Base-by-base conservation (phyloP, 108 stramenopile genomes). In the Seminavis robusta region DNA sequence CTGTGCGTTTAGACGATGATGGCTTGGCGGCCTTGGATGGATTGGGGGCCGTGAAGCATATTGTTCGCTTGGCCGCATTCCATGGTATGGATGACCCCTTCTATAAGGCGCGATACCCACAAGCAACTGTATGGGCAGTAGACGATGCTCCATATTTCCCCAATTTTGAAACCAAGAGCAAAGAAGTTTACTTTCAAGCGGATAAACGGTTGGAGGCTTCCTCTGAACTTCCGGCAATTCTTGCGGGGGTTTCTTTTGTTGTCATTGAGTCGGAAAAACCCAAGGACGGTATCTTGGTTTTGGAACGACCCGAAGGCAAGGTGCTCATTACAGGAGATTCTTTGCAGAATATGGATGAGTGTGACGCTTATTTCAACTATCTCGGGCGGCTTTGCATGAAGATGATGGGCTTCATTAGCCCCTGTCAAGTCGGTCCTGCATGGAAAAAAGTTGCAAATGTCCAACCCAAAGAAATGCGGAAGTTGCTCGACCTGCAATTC, bases 21-120 rank as follows among this genome's bases (percentile, higher is more conserved):
- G 34, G 52, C 1, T 15, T 48, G 59, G 34, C 33, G 21, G 47
- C 32, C 3, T 15, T 61, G 13, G 29, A 37, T 17, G 28, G 37
- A 38, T 48, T 61, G 4, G 59, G 59, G 10, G 50, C 20, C 6
- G 24, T 61, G 25, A 48, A 50, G 34, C 59, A 61, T 46, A 17
- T 61, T 17, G 38, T 61, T 19, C 47, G 59, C 13, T 25, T 61
- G 59, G 30, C 47, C 10, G 32, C 30, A 9, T 52, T 29, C 31
- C 59, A 61, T 26, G 59, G 59, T 1, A 52, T 61, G 3, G 59
- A 61, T 36, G 59, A 61, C 27, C 47, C 59, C 2, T 61, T 43
- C 24, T 59, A 59, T 21, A 42, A 42, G 9, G 41, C 17, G 21
- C 17, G 41, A 21, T 42, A 42, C 9, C n/a, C n/a, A n/a, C 20